Evolutionary conservation across 768 basidiomycete genomes (phyloP).

Genomic region (Hericium rajendrae): DNA sequence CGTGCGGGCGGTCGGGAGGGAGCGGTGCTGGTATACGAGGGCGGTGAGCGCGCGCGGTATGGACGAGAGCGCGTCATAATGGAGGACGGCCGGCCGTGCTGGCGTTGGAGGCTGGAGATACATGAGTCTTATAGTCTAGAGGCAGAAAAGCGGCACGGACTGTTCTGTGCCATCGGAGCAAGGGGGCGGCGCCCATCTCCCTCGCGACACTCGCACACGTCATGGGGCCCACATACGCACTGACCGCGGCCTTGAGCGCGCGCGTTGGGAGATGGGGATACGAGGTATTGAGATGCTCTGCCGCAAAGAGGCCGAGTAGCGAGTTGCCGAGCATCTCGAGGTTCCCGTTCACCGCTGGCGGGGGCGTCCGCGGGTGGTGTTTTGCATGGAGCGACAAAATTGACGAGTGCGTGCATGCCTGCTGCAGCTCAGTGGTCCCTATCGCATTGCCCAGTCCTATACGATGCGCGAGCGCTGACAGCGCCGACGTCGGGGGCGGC

Average conservation of each 20-base stretch:
- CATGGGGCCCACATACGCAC: constrained; percentile 82
- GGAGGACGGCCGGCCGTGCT: constrained; percentile 44
- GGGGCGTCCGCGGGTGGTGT: constrained; percentile 44
- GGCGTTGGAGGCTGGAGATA: constrained; percentile 35
- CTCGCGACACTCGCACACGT: constrained; percentile 79
- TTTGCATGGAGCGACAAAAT: constrained; percentile 45
- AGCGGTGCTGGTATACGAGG: constrained; percentile 80
- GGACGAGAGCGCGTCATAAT: constrained; percentile 82
- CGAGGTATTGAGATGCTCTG: constrained; percentile 69
- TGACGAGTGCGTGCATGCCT: constrained; percentile 75
- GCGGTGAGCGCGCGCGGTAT: constrained; percentile 83
- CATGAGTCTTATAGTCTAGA: background rate
- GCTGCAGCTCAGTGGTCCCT: constrained; percentile 42
- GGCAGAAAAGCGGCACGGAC: constrained; percentile 31
- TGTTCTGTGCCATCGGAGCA: constrained; percentile 75
- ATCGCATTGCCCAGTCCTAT: constrained; percentile 60
- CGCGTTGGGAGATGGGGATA: constrained; percentile 91
- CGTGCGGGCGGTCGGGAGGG: constrained; percentile 74
- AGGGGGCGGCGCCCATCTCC: constrained; percentile 70
- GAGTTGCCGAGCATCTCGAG: constrained; percentile 76
- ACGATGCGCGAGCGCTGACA: constrained; percentile 69
- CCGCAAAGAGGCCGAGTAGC: constrained; percentile 81
- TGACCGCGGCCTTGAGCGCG: constrained; percentile 84
- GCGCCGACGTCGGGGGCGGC: constrained; percentile 60
- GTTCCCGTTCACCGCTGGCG: constrained; percentile 61